Percentiles rank a stretch among this genome's conserved stretches.
phyloP scores from a whole-genome alignment of 371 early-diverging fungal species.

The Choanephora cucurbitarum region DNA sequence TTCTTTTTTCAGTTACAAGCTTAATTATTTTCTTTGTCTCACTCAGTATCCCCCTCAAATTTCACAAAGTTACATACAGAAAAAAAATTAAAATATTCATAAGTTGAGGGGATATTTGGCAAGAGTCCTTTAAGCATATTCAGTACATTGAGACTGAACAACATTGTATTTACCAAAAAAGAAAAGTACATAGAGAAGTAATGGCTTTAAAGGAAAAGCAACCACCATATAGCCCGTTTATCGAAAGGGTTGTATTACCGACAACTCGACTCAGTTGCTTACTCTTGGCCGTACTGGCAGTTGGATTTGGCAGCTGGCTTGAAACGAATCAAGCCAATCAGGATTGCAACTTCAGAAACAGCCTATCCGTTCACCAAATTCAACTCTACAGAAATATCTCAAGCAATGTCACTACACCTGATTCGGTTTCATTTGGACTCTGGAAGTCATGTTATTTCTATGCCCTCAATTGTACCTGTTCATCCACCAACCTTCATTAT shows the following conservation, averaged over 20 bases:
- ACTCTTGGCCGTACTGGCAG: constrained; percentile 24
- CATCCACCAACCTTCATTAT: constrained; percentile 30
- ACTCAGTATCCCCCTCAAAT: too few species aligned
- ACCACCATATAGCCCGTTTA: constrained; percentile 34
- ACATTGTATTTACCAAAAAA: not conserved
- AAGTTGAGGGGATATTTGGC: too few species aligned
- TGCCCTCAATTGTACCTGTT: constrained; percentile 39
- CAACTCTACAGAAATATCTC: constrained; percentile 31
- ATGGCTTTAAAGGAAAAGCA: constrained; percentile 19
- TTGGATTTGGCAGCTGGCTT: constrained; percentile 39
- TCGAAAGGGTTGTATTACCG: constrained; percentile 32
- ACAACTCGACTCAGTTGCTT: constrained; percentile 26
- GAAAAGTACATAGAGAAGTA: too few species aligned
- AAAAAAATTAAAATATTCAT: too few species aligned
- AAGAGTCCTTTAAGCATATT: too few species aligned
- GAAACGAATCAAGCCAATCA: constrained; percentile 33
- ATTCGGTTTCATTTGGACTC: constrained; percentile 41
- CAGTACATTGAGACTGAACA: too few species aligned
- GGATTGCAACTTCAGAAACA: constrained; percentile 28
- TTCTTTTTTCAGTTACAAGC: constrained; percentile 1
- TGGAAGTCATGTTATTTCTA: constrained; percentile 47
- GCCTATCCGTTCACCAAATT: constrained; percentile 35
- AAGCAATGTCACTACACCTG: constrained; percentile 30
- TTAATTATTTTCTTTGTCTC: too few species aligned
- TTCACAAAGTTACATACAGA: too few species aligned